Base-by-base conservation (phyloP, 176 grass and related monocot species). In the Ensete glaucum region DNA sequence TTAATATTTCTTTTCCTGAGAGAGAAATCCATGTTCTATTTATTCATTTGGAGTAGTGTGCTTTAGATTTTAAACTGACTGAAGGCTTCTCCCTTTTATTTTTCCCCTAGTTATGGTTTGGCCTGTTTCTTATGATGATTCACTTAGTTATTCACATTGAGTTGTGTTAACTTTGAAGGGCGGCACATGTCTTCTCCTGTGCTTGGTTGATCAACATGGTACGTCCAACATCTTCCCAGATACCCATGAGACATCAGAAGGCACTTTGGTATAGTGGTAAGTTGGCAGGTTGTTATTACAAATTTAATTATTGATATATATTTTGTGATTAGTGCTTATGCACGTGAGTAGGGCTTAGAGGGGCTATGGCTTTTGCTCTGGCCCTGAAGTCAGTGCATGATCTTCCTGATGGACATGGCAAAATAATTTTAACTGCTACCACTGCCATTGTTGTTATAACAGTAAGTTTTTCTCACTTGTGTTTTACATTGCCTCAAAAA, bases 291-390 rank as follows among this genome's bases (percentile, higher is more conserved):
- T 75, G 74, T 34, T 20, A 65, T 52, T 52, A 80, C n/a, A 7
- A 12, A 57, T 58, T 2, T 29, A 14, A 11, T 29, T 29, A 29
- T 29, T 10, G 11, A 22, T 72, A 16, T 19, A 1, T 21, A 53
- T 72, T 23, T 22, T 8, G 13, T 22, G 15, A 52, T 72, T 53
- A 52, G 48, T 52, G 48, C 21, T 52, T 53, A 17, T 53, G 15
- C n/a, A 52, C 49, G 10, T 50, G 77, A 82, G 77, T 77, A 97
- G 94, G 94, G 12, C 88, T 97, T 81, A 97, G 94, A 91, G 94
- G 94, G 24, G 94, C 94, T 19, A 97, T 97, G 94, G 94, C 94
- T 83, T 97, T 97, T 91, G 94, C 94, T 1, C 94, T 97, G 89
- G 94, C 94, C 77, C 85, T 97, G 26, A 90, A 97, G 75, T 97